Evolutionary conservation across 179 eudicot genomes (phyloP), one percentile per base, ranked within the genome.

Genomic region (Patellifolia procumbens): DNA sequence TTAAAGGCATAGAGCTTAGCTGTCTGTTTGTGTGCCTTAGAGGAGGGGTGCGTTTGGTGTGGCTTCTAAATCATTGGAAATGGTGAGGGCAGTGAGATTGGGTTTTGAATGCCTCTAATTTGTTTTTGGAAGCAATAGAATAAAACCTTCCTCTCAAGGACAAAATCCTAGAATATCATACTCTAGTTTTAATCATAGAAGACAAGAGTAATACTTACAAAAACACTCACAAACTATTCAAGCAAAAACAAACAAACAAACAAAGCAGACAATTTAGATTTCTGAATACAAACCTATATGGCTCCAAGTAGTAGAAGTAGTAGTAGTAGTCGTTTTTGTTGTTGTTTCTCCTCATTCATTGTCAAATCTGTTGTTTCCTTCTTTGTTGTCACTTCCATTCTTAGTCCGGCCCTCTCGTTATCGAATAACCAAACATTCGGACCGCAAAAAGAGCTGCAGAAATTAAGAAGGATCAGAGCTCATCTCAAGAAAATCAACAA

Each of bases 401-500:
- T 74, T 59, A 72, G 68, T 72, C 76, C 87, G 31, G 83, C 62
- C 67, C 72, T 74, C 70, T 76, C 89, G 26, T 74, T 66, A 39
- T 85, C 78, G 3, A 61, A 82, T 22, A 92, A 91, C 82, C 89
- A 85, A 60, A 91, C 93, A 42, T 82, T 91, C 79, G 81, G 82
- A 83, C 88, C 96, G n/a, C 70, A 34, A 29, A 74, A 83, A 24
- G 89, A 94, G 84, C 76, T 90, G 82, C 85, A 82, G 5, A 91
- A 74, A 84, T 58, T 93, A 59, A 84, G 74, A 58, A 88, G 85
- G 61, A 73, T 90, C 55, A 85, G 88, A 77, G 90, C 85, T 76
- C 85, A 85, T 62, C 86, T 95, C 45, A 89, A 56, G 73, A 91
- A 73, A 80, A 91, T 95, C 81, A 95, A 90, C 82, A 95, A 90